Conservation (phyloP, 2,329 filamentous ascomycete genomes). For the Curvularia verruculosa region DNA sequence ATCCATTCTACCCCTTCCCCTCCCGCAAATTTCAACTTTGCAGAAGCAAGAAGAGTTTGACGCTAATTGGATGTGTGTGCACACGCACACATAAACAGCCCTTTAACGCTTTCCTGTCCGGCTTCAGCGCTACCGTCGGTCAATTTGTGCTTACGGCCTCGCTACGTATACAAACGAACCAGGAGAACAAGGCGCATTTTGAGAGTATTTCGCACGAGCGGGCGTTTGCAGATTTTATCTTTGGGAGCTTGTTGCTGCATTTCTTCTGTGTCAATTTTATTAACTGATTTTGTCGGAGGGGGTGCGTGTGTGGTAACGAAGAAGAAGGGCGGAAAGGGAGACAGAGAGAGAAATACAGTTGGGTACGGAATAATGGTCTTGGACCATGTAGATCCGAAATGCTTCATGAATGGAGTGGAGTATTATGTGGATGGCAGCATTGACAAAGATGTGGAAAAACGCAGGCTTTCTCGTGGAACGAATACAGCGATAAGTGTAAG, state of each 20-base stretch:
- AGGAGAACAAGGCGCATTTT: constrained; percentile 80
- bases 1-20: no score
- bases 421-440: background rate
- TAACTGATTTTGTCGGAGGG: constrained; percentile 64
- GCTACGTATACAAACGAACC: constrained; percentile 90
- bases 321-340: background rate
- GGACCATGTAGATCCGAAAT: no score
- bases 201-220: constrained; percentile 78
- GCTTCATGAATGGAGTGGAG: background rate
- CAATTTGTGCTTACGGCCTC: constrained; percentile 95
- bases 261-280: constrained; percentile 99
- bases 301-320: background rate
- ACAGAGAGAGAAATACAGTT: background rate
- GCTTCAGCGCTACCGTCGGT: constrained; percentile 91
- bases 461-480: background rate
- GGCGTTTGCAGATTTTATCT: constrained; percentile 94
- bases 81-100: constrained; percentile 69
- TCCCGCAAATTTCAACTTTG: no score
- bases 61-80: background rate
- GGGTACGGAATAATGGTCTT: background rate
- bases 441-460: background rate
- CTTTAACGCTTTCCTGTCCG: constrained; percentile 97
- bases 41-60: no score
- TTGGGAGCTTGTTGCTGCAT: constrained; percentile 93
- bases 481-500: constrained; percentile 8